Percentiles rank a stretch among this genome's conserved stretches.
Conservation (phyloP, 768 basidiomycete genomes). For the Collybia nuda region DNA sequence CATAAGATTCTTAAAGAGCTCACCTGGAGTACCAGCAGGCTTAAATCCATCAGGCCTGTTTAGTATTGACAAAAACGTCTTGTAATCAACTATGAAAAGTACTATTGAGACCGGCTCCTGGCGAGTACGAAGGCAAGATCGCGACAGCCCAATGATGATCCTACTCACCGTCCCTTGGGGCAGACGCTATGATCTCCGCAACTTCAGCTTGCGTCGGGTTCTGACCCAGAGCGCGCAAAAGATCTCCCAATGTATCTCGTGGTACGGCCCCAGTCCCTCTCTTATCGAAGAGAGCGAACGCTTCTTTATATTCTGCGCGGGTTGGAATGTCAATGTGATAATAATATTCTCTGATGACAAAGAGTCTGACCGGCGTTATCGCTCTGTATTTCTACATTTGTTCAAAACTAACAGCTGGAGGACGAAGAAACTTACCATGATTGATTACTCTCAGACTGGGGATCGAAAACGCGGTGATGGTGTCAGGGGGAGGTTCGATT, state of each 20-base stretch:
- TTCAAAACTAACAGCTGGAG: background rate
- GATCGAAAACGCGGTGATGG: slow-evolving; percentile 5
- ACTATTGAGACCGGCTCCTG: background rate
- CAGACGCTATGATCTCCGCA: slow-evolving; percentile 67
- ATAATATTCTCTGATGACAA: background rate
- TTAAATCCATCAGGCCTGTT: slow-evolving; percentile 97
- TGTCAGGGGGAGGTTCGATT: slow-evolving; percentile 11
- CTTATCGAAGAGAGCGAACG: slow-evolving; percentile 98
- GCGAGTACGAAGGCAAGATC: no score
- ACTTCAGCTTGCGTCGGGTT: slow-evolving; percentile 99
- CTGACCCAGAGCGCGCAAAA: slow-evolving; percentile 92
- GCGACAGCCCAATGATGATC: background rate
- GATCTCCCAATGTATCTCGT: slow-evolving; percentile 85
- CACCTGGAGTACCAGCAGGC: slow-evolving; percentile 93
- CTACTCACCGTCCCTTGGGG: slow-evolving; percentile 72
- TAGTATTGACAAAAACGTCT: slow-evolving; percentile 85
- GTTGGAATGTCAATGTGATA: background rate
- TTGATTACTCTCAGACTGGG: slow-evolving; percentile 13
- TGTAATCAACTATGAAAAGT: slow-evolving; percentile 74
- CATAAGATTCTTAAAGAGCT: slow-evolving; percentile 16
- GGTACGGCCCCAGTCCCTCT: slow-evolving; percentile 90
- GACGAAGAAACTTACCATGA: slow-evolving; percentile 26
- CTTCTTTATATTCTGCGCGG: slow-evolving; percentile 88
- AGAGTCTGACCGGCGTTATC: slow-evolving; percentile 36
- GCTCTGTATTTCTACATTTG: slow-evolving; percentile 21